Conservation (phyloP, 2,329 filamentous ascomycete species). For the Nemania bipapillata region DNA sequence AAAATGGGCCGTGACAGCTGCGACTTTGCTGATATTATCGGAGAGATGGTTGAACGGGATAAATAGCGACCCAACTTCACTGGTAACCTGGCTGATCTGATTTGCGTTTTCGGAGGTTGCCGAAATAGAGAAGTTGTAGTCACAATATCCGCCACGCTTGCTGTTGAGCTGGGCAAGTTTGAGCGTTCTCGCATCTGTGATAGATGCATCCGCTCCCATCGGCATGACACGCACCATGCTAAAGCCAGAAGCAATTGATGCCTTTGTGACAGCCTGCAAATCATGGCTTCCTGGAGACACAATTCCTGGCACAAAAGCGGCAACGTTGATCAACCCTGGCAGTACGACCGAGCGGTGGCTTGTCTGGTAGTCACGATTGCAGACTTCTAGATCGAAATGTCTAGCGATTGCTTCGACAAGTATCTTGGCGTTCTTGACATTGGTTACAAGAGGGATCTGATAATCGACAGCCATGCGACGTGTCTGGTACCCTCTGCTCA, state of each 20-base stretch:
- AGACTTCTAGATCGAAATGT: slow-evolving; percentile 85
- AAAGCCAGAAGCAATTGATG: slow-evolving; percentile 79
- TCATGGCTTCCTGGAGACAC: slow-evolving; percentile 72
- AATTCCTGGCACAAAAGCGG: slow-evolving; percentile 81
- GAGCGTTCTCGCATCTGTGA: slow-evolving; percentile 77
- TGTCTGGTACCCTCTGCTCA: slow-evolving; percentile 97
- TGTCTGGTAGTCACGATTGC: slow-evolving; percentile 88
- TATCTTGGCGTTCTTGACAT: slow-evolving; percentile 99
- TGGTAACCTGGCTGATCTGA: slow-evolving; percentile 76
- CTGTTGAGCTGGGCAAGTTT: slow-evolving; percentile 77
- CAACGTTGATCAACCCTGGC: slow-evolving; percentile 80
- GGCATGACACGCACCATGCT: slow-evolving; percentile 85
- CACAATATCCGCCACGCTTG: slow-evolving; percentile 74
- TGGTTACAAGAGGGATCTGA: slow-evolving; percentile 95
- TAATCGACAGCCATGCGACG: slow-evolving; percentile 97
- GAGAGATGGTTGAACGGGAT: slow-evolving; percentile 85
- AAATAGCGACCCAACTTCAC: slow-evolving; percentile 81
- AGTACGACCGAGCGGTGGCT: slow-evolving; percentile 81
- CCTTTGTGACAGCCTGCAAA: slow-evolving; percentile 75
- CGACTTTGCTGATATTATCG: slow-evolving; percentile 85
- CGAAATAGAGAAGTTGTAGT: slow-evolving; percentile 82
- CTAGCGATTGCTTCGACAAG: slow-evolving; percentile 92
- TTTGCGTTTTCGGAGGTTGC: slow-evolving; percentile 78
- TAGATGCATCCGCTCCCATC: slow-evolving; percentile 75
- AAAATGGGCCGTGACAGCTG: slow-evolving; percentile 81